A percentile compares a stretch with the other conserved stretches of the same genome.
These are phyloP conservation scores for Pistacia vera DNA, from an alignment of 345 rosid genomes.

Conservation along the genomic window DNA sequence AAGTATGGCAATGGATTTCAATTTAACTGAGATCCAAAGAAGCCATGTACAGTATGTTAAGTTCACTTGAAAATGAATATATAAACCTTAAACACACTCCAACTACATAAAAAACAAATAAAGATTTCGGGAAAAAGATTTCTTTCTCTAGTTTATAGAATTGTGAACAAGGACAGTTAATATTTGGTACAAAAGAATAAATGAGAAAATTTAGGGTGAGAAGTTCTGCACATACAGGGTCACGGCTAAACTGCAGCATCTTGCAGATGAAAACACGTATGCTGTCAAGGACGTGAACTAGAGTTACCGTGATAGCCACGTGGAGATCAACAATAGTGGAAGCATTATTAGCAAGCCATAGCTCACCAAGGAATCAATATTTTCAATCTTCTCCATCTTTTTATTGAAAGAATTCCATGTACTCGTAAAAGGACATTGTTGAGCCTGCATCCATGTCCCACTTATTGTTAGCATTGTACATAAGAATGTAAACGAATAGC, in stretches of 20 bases:
- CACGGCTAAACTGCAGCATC: neutral
- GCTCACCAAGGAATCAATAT: constrained; percentile 57
- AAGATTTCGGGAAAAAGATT: neutral
- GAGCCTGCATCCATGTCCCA: constrained; percentile 40
- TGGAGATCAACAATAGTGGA: constrained; percentile 43
- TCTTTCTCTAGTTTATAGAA: neutral
- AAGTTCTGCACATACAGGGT: neutral
- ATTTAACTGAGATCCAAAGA: neutral
- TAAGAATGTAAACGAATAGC: neutral
- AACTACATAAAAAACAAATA: too few species aligned
- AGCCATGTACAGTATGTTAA: neutral
- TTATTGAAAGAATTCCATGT: constrained; percentile 34
- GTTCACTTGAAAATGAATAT: too few species aligned
- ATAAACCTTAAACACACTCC: neutral
- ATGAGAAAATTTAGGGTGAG: too few species aligned
- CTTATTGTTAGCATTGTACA: neutral
- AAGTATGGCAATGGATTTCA: neutral
- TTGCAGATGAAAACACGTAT: neutral
- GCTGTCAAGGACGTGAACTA: neutral
- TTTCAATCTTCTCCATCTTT: constrained; percentile 45
- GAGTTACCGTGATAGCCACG: constrained; percentile 39
- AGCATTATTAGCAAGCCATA: constrained; percentile 64
- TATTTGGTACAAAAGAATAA: neutral
- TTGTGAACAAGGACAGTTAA: neutral
- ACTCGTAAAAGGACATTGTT: constrained; percentile 42